Evolutionary conservation across 2,329 filamentous ascomycete species (phyloP), one percentile per base, ranked within the genome.

Genomic region (Sphaerulina populicola): DNA sequence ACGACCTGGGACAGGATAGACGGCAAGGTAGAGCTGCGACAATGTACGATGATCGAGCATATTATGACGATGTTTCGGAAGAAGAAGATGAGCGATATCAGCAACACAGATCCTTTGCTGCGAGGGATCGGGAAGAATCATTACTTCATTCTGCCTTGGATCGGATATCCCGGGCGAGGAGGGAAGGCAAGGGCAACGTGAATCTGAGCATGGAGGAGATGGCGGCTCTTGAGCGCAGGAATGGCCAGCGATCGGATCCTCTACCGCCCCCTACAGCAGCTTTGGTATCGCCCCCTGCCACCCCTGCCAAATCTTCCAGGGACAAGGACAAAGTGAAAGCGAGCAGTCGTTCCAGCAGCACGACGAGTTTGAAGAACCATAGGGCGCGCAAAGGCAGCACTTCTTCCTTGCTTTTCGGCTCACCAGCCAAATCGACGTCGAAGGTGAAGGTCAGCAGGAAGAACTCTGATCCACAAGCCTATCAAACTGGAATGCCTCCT

Each of bases 121-220:
- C 78, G 58, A 73, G 74, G 61, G 81, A 86, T 52, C 79, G 79
- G 60, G 88, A 94, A 66, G 85, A 91, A 60, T 77, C 78, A 57
- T 70, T 94, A 60, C 81, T 93, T 57, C 83, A 89, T 58, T 81
- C 81, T 57, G 90, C 90, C 37, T 72, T 94, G 68, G 81, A 83
- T 61, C 84, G 88, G 59, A 94, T 96, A 64, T 80, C 83, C 57
- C 79, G 82, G 58, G 88, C 90, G 12, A 82, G 87, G 66, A 80
- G 80, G 56, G 81, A 81, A 63, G 89, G 89, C 57, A 85, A 83
- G 68, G 75, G 77, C 40, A 86, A 94, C 51, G 87, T 96, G 50
- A 85, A 83, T 66, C 77, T 97, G 57, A 88, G 79, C 60, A 79
- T 83, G 62, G 81, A 85, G 48, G 90, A 96, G 68, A 74, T 95